Evolutionary conservation across 495 filamentous ascomycete species (phyloP), one percentile per base, ranked within the genome.

Genomic region (Pseudotulostoma volvatum): DNA sequence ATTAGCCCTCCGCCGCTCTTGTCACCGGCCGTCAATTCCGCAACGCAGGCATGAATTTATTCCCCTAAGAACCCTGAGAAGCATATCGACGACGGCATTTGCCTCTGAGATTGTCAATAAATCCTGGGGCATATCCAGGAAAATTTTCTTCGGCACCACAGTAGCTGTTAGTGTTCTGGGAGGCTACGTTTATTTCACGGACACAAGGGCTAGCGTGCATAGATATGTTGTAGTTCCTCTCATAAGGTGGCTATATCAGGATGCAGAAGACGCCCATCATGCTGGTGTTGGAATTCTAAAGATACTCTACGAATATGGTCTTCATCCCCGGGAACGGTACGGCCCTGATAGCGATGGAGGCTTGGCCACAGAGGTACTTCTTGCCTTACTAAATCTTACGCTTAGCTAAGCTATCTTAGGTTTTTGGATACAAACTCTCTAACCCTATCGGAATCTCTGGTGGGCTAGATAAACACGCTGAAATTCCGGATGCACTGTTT

Each of bases 401-500:
- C 45, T 50, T 28, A 50, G 21, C 16, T n/a, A 34, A 14, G 17
- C n/a, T 9, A 36, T 4, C 13, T 15, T 42, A 73, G 56, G 73
- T 97, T 14, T 96, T 93, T 52, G 86, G 83, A 11, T 71, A 81
- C 37, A 69, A 57, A 8, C 66, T 97, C 19, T 61, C 68, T 39
- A 93, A 93, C 54, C 90, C 90, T 0, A 76, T 96, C 42, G 92
- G 76, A 34, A 93, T 85, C 34, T 92, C 86, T 4, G 92, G 83
- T 7, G 90, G 90, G 23, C 71, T 97, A 11, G 90, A 97, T 63
- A 96, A 97, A 60, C 71, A 92, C 52, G 92, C 76, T 31, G 81
- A 92, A 13, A 77, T 93, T 38, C 81, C 84, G 3, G 78, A 85
- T 43, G 66, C 77, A 2, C 69, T 96, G 8, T 79, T 94, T 41